Evolutionary conservation across 495 filamentous ascomycete genomes (phyloP), one percentile per base, ranked within the genome.

Genomic region (Aspergillus indologenus): DNA sequence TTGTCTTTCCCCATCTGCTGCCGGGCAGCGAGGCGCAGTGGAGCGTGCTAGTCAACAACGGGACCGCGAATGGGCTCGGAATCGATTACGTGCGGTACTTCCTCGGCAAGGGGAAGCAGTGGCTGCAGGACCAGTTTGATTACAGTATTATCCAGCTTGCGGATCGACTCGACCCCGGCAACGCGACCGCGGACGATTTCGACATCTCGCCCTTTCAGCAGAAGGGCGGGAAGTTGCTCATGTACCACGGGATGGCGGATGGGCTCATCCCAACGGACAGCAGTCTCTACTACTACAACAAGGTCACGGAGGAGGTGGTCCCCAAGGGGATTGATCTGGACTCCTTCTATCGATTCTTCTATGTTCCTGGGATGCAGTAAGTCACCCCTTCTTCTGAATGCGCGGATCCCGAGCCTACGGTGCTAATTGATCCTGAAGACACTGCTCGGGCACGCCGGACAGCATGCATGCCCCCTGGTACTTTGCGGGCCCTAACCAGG

Each of bases 151-250:
- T 24, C 8, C 22, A 15, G n/a, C 53, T 56, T 23, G 20, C 7
- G 2, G 54, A 61, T 15, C 44, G 34, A 23, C 18, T 54, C 15
- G 18, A 23, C 0, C 53, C 54, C 7, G 56, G 44, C 23, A 24
- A 53, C 0, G 14, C 34, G 3, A 62, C 61, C 0, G 45, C 60
- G 0, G 48, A 58, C 15, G 50, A 60, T 17, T 61, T 68, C 12
- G 67, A 75, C 50, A 66, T 81, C 3, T 62, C 64, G 1, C 56
- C 59, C 1, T 79, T 73, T 53, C 52, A 58, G 5, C 45, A 57
- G 2, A 40, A 43, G 0, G 78, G 77, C 7, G 76, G 74, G 11
- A 79, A 77, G 60, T 65, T 81, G 24, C 29, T 81, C n/a, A 70
- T 64, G n/a, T 79, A 68, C 63, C 74, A 77, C 40, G 75, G 75